Evolutionary conservation across 768 basidiomycete genomes (phyloP), one percentile per base, ranked within the genome.

Genomic region (Tylopilus cervinicoccineus): DNA sequence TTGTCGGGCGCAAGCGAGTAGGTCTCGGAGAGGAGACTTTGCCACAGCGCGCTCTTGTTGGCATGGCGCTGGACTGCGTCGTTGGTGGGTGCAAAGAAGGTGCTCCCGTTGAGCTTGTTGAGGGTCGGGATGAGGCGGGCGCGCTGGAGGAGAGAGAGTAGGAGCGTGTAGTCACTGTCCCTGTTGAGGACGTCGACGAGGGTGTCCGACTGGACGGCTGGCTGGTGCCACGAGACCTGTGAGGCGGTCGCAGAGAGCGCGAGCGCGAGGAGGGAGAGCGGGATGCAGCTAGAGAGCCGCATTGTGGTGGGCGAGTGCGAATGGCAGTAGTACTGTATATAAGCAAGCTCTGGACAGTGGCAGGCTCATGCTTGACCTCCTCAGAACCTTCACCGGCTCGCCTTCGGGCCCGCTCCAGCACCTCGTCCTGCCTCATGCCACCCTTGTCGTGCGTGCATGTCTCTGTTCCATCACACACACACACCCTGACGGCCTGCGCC

Each of bases 21-120:
- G 4, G 70, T 56, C 17, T 61, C 58, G 31, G 51, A 50, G 32
- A 61, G 55, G 31, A 66, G 64, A 40, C 36, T 47, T 31, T 56
- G 52, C 72, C 72, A 74, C 12, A 72, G 51, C 16, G 51, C 20
- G 23, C 61, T 67, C 46, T 54, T 54, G 45, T 57, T 40, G 36
- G 63, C 53, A 53, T 82, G 74, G 23, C 73, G 76, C 53, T 79
- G 68, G 55, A 94, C 80, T 28, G 96, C 96, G 50, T 91, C 84
- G 70, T 99, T 94, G 17, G 91, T 96, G 2, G 96, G 96, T 2
- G 96, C 96, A 61, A 97, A 98, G 39, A 99, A 66, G 23, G 96
- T 96, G 63, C 78, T 78, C 33, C 75, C 80, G 50, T 88, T 83
- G 55, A 99, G 82, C 55, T 75, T 81, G 66, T 95, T 96, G 54